These are phyloP conservation scores for Prunus kanzakura DNA, from an alignment of 306 rosid species.

Conservation along the genomic window DNA sequence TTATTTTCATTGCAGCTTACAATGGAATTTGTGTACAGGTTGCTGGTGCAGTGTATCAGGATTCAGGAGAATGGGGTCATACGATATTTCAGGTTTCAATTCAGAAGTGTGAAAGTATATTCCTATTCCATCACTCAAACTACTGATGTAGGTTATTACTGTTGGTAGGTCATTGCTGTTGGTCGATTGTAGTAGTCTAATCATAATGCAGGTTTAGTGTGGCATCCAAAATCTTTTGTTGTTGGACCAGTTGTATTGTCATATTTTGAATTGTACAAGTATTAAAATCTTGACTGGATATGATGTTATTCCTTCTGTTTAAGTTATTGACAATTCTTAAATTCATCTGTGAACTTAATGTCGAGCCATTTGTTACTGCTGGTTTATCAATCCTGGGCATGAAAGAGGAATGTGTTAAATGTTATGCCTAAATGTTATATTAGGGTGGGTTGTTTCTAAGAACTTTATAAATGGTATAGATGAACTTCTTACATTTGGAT, in stretches of 20 bases:
- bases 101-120: background rate
- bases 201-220: background rate
- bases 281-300: background rate
- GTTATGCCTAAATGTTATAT: too few species aligned
- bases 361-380: background rate
- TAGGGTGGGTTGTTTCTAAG: too few species aligned
- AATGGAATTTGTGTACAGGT: slow-evolving; percentile 74
- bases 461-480: too few species aligned
- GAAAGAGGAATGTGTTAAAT: too few species aligned
- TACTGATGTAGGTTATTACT: background rate
- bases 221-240: background rate
- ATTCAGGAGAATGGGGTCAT: background rate
- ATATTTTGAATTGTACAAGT: background rate
- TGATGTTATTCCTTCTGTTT: background rate
- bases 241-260: background rate
- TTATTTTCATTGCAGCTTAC: slow-evolving; percentile 50
- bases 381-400: too few species aligned
- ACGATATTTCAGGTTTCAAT: background rate
- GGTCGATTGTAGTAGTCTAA: background rate
- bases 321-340: background rate
- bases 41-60: slow-evolving; percentile 22
- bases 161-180: background rate
- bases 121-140: background rate
- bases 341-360: background rate
- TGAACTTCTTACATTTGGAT: too few species aligned